Percentiles rank a stretch among this genome's conserved stretches.
Evolutionary conservation across 805 yeast species (phyloP).

Genomic region (Yamadazyma scolyti): DNA sequence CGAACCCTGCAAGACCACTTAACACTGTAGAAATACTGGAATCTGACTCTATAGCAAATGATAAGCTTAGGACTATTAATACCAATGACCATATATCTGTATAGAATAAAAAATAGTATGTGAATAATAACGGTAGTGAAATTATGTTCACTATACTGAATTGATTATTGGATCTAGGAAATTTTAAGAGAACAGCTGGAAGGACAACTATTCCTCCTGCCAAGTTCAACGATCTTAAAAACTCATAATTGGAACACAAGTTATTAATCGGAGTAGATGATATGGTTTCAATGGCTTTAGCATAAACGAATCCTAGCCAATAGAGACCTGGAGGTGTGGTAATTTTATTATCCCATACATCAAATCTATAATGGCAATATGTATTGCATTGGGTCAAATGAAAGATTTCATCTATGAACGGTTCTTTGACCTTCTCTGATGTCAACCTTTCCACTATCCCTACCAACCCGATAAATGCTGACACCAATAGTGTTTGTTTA

Average conservation of each 20-base stretch:
- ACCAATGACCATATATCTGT: conserved; percentile 93
- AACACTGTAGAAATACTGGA: conserved; percentile 33
- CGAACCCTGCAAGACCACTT: conserved; percentile 54
- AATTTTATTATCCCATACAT: conserved; percentile 81
- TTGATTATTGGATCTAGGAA: conserved; percentile 10
- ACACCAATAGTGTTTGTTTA: no score
- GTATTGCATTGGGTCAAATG: conserved; percentile 77
- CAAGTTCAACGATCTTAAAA: conserved; percentile 50
- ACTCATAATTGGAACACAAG: conserved; percentile 15
- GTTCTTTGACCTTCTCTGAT: conserved; percentile 18
- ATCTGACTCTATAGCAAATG: no score
- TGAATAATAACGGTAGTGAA: conserved; percentile 66
- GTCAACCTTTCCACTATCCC: no score
- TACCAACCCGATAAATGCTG: no score
- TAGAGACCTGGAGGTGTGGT: conserved; percentile 97
- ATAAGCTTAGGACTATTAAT: conserved; percentile 54
- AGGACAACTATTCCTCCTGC: conserved; percentile 58
- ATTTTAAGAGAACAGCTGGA: conserved; percentile 39
- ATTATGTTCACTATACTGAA: conserved; percentile 26
- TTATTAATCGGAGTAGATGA: conserved; percentile 1
- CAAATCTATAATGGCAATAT: conserved; percentile 59
- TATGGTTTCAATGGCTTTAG: conserved; percentile 23
- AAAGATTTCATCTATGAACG: conserved; percentile 73
- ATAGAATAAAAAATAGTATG: conserved; percentile 77
- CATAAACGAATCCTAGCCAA: conserved; percentile 37